Conservation (phyloP, 768 basidiomycete species). For the Mycena amicta region DNA sequence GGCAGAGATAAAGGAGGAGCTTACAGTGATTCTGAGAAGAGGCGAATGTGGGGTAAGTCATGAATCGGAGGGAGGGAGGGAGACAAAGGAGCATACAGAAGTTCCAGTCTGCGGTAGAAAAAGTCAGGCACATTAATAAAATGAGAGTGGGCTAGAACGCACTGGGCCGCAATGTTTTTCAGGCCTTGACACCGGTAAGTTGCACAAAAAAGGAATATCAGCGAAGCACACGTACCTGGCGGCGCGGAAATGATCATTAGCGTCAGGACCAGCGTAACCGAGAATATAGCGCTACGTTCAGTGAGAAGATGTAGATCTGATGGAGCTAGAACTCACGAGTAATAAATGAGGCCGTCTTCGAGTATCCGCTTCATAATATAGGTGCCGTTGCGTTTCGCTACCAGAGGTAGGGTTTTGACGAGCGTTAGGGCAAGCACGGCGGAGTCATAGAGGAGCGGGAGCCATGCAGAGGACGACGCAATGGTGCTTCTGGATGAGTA, state of each 20-base stretch:
- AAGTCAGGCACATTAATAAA: background rate
- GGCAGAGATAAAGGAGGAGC: background rate
- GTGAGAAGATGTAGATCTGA: background rate
- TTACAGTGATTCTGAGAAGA: conserved; percentile 27
- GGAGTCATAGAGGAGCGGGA: conserved; percentile 52
- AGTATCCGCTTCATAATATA: conserved; percentile 45
- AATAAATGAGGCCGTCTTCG: conserved; percentile 51
- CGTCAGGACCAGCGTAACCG: conserved; percentile 45
- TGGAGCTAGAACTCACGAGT: conserved; percentile 32
- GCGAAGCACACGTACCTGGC: conserved; percentile 15
- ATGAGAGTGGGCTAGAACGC: conserved; percentile 18
- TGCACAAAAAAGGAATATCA: background rate
- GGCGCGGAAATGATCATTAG: conserved; percentile 49
- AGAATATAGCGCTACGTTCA: conserved; percentile 42
- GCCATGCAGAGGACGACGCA: conserved; percentile 53
- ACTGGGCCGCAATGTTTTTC: conserved; percentile 53
- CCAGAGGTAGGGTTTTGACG: conserved; percentile 38
- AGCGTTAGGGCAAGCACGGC: conserved; percentile 43
- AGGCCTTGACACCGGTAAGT: conserved; percentile 27
- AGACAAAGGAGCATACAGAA: conserved; percentile 33
- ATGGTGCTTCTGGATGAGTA: conserved; percentile 34
- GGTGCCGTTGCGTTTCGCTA: conserved; percentile 33
- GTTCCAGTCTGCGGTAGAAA: conserved; percentile 34
- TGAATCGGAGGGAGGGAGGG: conserved; percentile 8
- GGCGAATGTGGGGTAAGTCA: too few species aligned